Evolutionary conservation across 1,284 basidiomycete species (phyloP), one percentile per base, ranked within the genome.

Genomic region (Boletus chippewaensis): DNA sequence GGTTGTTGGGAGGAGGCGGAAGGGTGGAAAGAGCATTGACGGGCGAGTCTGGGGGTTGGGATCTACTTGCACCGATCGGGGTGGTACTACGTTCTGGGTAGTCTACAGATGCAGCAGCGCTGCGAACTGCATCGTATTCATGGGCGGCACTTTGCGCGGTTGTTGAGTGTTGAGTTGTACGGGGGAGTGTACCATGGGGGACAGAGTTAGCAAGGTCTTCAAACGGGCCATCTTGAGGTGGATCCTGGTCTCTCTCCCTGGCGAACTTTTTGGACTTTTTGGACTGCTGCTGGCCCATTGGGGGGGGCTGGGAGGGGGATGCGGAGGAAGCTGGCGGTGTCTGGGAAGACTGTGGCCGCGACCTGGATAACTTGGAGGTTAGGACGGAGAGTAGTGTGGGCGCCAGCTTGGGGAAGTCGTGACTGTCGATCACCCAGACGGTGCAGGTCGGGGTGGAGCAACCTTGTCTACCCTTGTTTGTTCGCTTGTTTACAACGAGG

Each of bases 261-360:
- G 70, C 69, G 48, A 70, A 70, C 72, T 83, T 87, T 76, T 80
- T 84, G 59, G 77, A 71, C 75, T 83, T 87, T 77, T 85, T 88
- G 59, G 87, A 88, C 61, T 81, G 79, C 69, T 85, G 81, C 67
- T 87, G 86, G 70, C 87, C 85, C 83, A 87, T 88, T 64, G 64
- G 67, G 51, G 71, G 63, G 73, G 58, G 57, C 64, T 70, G 68
- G 45, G 71, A 50, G 31, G 52, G 8, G 26, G 50, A 10, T 1
- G 54, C 3, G 2, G 62, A 57, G 26, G 68, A 65, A 52, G 69
- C 68, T 61, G 74, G 68, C 57, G 65, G 63, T 55, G 68, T 57
- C 59, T 80, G 78, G 43, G 84, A 81, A 52, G 84, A 87, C 64
- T 83, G 80, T 41, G 81, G 75, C 70, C 86, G 76, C 58, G 81